These are phyloP conservation scores for Mrakia frigida DNA, from an alignment of 768 basidiomycete species.

Conservation along the genomic window DNA sequence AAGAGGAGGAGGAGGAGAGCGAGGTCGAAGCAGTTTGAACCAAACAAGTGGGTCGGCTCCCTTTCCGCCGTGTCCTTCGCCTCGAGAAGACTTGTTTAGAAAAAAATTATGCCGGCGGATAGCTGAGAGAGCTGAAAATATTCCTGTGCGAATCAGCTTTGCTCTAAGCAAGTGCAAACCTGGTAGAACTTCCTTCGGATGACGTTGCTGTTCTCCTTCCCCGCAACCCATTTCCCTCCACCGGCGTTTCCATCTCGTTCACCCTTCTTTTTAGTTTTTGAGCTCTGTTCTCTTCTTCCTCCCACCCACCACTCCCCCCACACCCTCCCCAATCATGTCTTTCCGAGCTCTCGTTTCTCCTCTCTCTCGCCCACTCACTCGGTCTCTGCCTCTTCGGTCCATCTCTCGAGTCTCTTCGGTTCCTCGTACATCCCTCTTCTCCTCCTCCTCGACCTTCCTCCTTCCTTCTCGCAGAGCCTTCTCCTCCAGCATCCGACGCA, in stretches of 20 bases:
- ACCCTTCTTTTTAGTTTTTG: background rate
- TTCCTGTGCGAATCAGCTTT: too few species aligned
- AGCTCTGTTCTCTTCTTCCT: background rate
- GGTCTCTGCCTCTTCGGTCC: background rate
- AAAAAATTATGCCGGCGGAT: too few species aligned
- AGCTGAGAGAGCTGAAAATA: too few species aligned
- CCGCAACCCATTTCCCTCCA: too few species aligned
- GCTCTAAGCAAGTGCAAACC: too few species aligned
- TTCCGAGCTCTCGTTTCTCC: conserved; percentile 8
- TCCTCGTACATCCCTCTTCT: background rate
- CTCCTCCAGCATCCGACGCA: background rate
- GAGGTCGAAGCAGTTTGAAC: too few species aligned
- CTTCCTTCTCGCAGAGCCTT: background rate
- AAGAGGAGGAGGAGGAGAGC: background rate
- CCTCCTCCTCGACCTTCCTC: background rate
- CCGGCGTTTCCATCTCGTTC: background rate
- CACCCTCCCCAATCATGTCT: background rate
- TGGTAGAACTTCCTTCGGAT: too few species aligned
- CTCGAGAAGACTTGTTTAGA: too few species aligned
- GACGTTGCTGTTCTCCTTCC: too few species aligned
- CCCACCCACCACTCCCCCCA: background rate
- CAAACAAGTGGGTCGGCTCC: too few species aligned
- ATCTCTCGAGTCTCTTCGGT: background rate
- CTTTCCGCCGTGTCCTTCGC: too few species aligned
- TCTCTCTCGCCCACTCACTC: conserved; percentile 12